Base-by-base conservation (phyloP, 2,329 filamentous ascomycete genomes). In the Bipolaris sorokiniana region DNA sequence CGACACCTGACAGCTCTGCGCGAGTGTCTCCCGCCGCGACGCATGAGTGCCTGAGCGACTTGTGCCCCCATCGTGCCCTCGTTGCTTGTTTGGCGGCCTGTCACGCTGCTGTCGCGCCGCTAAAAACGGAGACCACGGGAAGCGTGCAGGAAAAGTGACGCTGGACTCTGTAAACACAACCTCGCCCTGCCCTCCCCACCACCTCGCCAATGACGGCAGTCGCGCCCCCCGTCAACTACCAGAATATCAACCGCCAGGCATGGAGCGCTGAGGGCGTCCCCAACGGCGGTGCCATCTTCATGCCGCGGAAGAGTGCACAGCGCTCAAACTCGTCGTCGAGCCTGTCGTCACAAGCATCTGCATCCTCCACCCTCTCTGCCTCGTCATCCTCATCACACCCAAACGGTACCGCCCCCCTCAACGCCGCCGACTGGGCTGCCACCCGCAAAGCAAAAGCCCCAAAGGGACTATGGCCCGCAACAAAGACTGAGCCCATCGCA, bases 241-340 rank as follows among this genome's bases (percentile, higher is more conserved):
- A 87, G 80, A 84, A 83, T 72, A 81, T 83, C 71, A 80, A 83
- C 72, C 82, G 80, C 75, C 79, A 84, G 78, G 83, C 83, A 85
- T 88, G 85, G 86, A 85, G 81, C 77, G 79, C 79, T 81, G 82
- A 83, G 78, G 80, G 79, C 78, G 80, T 81, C 74, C 80, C 84
- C 79, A 86, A 84, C 80, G 82, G 83, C 75, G 79, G 86, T 69
- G 83, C 85, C 81, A 93, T 96, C 86, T 91, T 96, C 77, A 89
- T 91, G 84, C 90, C 91, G 72, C 91, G 92, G 69, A 97, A 97
- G 81, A 67, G 85, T 73, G 84, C 92, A 60, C 91, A 94, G 76
- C 88, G 94, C 76, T 89, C 89, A 72, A 96, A 92, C 82, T 98
- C 94, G 34, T 95, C 92, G 56, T 96, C 92, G 3, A 97, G 93